Evolutionary conservation across 1,139 yeast genomes (phyloP).

Genomic region (Magnusiomyces suaveolens): DNA sequence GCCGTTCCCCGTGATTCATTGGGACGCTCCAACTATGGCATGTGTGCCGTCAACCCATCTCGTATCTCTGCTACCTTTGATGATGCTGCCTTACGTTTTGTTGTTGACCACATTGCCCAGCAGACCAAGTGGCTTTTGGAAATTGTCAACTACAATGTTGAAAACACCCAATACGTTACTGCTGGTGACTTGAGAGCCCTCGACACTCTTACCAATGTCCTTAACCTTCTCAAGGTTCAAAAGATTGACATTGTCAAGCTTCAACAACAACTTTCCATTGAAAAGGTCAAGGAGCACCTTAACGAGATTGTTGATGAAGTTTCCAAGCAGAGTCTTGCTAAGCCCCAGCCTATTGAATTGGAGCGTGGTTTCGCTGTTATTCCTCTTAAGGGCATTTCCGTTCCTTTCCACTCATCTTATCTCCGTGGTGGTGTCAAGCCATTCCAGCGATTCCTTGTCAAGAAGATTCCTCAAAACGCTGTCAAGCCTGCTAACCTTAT

Average conservation of each 20-base stretch:
- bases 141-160: slow-evolving; percentile 96
- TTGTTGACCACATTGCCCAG: slow-evolving; percentile 75
- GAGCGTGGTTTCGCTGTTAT: slow-evolving; percentile 98
- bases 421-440: slow-evolving; percentile 98
- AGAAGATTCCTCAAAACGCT: slow-evolving; percentile 91
- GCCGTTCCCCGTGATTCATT: slow-evolving; percentile 94
- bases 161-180: slow-evolving; percentile 94
- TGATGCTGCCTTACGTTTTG: slow-evolving; percentile 90
- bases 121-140: slow-evolving; percentile 91
- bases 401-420: slow-evolving; percentile 98
- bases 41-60: slow-evolving; percentile 97
- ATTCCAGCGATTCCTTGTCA: slow-evolving; percentile 92
- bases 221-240: slow-evolving; percentile 85
- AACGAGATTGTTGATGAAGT: slow-evolving; percentile 81
- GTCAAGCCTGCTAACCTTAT: slow-evolving; percentile 89
- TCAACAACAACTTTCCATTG: slow-evolving; percentile 71
- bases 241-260: slow-evolving; percentile 87
- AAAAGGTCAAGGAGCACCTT: slow-evolving; percentile 79
- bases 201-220: slow-evolving; percentile 85
- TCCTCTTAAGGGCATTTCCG: slow-evolving; percentile 96
- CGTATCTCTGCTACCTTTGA: slow-evolving; percentile 81
- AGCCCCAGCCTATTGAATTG: slow-evolving; percentile 92
- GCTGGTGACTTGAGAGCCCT: slow-evolving; percentile 97
- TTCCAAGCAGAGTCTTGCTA: slow-evolving; percentile 65
- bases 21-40: slow-evolving; percentile 97